A percentile compares a stretch with the other conserved stretches of the same genome.
Evolutionary conservation across 805 yeast genomes (phyloP).

Genomic region (Kuraishia piskuri): DNA sequence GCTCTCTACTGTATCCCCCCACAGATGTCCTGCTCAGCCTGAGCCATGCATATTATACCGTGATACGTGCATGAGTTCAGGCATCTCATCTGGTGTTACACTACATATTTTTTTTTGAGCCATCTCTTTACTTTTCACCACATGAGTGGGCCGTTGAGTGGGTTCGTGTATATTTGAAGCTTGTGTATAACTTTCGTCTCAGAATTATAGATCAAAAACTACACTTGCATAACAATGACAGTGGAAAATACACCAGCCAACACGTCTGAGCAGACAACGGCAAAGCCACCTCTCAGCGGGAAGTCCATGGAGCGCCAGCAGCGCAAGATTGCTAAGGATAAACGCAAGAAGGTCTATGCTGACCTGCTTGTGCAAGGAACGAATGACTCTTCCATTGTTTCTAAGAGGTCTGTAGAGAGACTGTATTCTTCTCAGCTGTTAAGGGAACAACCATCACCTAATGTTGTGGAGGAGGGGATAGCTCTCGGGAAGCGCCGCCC

Average conservation of each 20-base stretch:
- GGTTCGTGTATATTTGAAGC: not conserved
- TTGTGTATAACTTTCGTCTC: too few relatives aligned
- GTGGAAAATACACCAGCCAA: not conserved
- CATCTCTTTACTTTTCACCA: not conserved
- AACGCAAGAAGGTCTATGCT: conserved; percentile 38
- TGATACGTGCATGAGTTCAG: not conserved
- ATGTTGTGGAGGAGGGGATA: too few relatives aligned
- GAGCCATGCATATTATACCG: not conserved
- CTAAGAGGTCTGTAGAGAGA: conserved; percentile 72
- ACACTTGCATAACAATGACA: not conserved
- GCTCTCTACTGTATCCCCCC: not conserved
- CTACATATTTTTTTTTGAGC: not conserved
- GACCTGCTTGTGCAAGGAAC: conserved; percentile 78
- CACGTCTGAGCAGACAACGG: not conserved
- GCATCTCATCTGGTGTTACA: not conserved
- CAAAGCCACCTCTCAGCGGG: not conserved
- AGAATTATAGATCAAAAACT: too few relatives aligned
- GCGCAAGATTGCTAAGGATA: conserved; percentile 29
- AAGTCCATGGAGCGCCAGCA: conserved; percentile 2
- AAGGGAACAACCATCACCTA: conserved; percentile 3
- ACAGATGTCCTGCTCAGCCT: not conserved
- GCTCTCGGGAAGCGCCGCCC: not conserved
- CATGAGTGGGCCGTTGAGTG: not conserved
- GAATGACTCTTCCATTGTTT: conserved; percentile 74
- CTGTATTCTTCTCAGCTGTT: conserved; percentile 32